phyloP scores from a whole-genome alignment of 2,329 filamentous ascomycete genomes.

The Xylariaceae sp. region DNA sequence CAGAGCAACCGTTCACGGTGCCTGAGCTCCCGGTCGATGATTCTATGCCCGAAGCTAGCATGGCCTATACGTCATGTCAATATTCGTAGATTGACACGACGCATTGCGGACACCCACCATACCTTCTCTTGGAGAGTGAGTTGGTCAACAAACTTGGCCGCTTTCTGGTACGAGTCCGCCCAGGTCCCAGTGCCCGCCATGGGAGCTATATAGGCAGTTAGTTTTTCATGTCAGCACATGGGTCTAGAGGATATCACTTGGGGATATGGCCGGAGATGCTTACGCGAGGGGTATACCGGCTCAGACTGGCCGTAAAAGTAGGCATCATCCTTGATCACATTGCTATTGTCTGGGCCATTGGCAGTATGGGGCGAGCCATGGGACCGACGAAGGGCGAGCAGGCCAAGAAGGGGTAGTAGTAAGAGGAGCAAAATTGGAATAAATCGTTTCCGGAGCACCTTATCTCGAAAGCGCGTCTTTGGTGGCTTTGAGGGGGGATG shows the following conservation, averaged over 20 bases:
- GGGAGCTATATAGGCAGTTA: conserved; percentile 33
- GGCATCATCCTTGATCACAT: conserved; percentile 35
- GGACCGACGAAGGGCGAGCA: conserved; percentile 27
- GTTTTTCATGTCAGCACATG: conserved; percentile 8
- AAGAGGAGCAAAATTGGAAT: conserved; percentile 26
- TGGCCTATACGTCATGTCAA: conserved; percentile 42
- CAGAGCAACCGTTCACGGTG: conserved; percentile 39
- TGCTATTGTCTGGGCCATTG: conserved; percentile 5
- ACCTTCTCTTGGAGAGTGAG: conserved; percentile 73
- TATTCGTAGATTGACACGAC: background rate
- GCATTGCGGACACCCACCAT: conserved; percentile 1
- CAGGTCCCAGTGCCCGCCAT: conserved; percentile 60
- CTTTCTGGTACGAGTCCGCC: conserved; percentile 61
- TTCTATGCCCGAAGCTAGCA: conserved; percentile 65
- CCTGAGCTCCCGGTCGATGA: conserved; percentile 35
- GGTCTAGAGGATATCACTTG: background rate
- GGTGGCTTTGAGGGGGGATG: too few relatives aligned
- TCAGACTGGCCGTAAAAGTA: conserved; percentile 47
- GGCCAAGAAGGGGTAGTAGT: conserved; percentile 27
- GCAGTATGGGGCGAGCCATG: conserved; percentile 4
- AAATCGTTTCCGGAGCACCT: conserved; percentile 23
- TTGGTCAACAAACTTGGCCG: conserved; percentile 61
- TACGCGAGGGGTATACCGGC: conserved; percentile 47
- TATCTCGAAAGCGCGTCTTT: too few relatives aligned
- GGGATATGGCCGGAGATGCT: conserved; percentile 19